A percentile compares a stretch with the other conserved stretches of the same genome.
Conservation (phyloP, 441 rosid genomes). For the Aleurites moluccanus region DNA sequence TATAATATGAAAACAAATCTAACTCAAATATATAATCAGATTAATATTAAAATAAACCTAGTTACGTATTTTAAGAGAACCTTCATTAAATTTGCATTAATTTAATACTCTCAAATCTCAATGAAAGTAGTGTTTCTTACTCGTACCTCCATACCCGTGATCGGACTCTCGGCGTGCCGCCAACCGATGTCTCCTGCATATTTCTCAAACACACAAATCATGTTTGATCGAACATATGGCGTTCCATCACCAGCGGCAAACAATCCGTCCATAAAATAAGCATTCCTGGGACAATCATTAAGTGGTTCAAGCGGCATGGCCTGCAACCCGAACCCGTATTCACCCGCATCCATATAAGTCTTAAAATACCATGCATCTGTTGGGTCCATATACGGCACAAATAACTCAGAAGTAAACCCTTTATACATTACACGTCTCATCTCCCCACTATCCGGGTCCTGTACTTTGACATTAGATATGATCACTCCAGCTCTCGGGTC, state of each 20-base stretch:
- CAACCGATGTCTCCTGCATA: constrained; percentile 87
- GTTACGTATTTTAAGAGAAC: too few species aligned
- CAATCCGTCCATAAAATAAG: constrained; percentile 80
- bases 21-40: too few species aligned
- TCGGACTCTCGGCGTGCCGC: constrained; percentile 87
- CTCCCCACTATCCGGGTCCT: constrained; percentile 56
- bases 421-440: constrained; percentile 75
- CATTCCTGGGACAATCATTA: constrained; percentile 88
- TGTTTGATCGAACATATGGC: constrained; percentile 73
- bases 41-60: too few species aligned
- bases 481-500: constrained; percentile 87
- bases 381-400: constrained; percentile 98
- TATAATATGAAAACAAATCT: too few species aligned
- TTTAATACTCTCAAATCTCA: too few species aligned
- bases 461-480: constrained; percentile 57
- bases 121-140: too few species aligned
- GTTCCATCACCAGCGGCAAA: constrained; percentile 71
- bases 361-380: constrained; percentile 92
- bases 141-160: constrained; percentile 76
- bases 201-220: constrained; percentile 81
- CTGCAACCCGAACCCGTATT: constrained; percentile 87
- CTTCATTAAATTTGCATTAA: too few species aligned
- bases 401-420: constrained; percentile 78
- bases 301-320: constrained; percentile 93
- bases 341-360: constrained; percentile 97